phyloP scores from a whole-genome alignment of 2,329 filamentous ascomycete species.

The Phaeosphaeriaceae sp. region DNA sequence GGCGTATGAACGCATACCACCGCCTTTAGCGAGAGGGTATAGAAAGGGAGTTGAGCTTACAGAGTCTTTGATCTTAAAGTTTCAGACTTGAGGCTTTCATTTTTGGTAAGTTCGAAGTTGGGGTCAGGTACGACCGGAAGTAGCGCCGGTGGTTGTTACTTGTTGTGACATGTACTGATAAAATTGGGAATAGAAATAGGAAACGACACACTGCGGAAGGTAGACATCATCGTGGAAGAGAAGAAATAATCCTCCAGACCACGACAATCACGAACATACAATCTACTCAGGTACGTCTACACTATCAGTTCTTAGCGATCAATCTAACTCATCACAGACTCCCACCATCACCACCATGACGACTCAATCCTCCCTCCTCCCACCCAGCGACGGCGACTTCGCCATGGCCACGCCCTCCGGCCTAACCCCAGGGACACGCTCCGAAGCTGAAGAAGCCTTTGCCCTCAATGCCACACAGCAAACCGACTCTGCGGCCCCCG shows the following conservation, averaged over 20 bases:
- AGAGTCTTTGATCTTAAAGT: background rate
- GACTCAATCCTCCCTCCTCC: constrained; percentile 12
- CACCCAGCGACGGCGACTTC: constrained; percentile 29
- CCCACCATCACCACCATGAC: background rate
- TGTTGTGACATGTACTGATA: background rate
- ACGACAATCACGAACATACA: too few species aligned
- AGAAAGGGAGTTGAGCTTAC: constrained; percentile 12
- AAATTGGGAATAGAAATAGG: background rate
- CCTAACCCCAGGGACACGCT: constrained; percentile 45
- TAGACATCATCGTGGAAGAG: background rate
- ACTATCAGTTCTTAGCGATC: background rate
- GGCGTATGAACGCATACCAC: constrained; percentile 30
- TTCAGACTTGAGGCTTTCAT: background rate
- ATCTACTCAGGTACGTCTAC: background rate
- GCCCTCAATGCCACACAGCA: constrained; percentile 37
- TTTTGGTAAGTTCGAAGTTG: background rate
- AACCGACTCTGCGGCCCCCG: constrained; percentile 46
- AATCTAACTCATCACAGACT: background rate
- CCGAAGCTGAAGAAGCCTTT: constrained; percentile 45
- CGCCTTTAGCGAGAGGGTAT: constrained; percentile 15
- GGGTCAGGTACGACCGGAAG: background rate
- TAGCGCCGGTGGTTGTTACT: background rate
- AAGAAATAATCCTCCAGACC: background rate
- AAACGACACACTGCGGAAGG: background rate
- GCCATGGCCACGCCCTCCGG: constrained; percentile 39